A percentile compares a stretch with the other conserved stretches of the same genome.
phyloP scores from a whole-genome alignment of 805 yeast genomes.

The Schizosaccharomyces cryophilus region DNA sequence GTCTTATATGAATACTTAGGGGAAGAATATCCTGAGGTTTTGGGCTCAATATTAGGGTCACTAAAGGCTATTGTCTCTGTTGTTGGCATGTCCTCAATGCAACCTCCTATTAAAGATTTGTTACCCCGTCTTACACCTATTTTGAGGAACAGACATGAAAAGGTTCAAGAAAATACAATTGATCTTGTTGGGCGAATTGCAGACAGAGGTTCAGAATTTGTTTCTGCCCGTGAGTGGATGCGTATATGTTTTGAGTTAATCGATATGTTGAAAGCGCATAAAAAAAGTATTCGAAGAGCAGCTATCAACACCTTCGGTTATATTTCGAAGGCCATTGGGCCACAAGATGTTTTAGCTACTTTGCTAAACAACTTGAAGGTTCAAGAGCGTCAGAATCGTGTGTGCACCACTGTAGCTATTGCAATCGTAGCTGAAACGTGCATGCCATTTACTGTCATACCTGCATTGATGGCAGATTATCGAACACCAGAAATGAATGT shows the following conservation, averaged over 20 bases:
- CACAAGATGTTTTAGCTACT: constrained; percentile 75
- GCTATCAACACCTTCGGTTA: constrained; percentile 82
- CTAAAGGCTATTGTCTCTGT: constrained; percentile 35
- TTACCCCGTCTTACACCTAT: constrained; percentile 81
- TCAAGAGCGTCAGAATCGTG: constrained; percentile 88
- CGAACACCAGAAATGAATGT: constrained; percentile 77
- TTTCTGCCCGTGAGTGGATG: constrained; percentile 93
- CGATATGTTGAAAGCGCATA: constrained; percentile 66
- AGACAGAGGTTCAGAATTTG: constrained; percentile 48
- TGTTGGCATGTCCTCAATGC: constrained; percentile 33
- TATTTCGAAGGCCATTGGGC: constrained; percentile 82
- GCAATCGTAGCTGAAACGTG: constrained; percentile 90
- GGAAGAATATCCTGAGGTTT: constrained; percentile 79
- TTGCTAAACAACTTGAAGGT: constrained; percentile 62
- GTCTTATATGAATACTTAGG: constrained; percentile 78
- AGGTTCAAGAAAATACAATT: constrained; percentile 68
- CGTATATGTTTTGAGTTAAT: constrained; percentile 73
- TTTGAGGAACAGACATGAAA: constrained; percentile 65
- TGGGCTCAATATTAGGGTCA: constrained; percentile 64
- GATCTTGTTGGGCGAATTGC: constrained; percentile 66
- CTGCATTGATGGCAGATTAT: constrained; percentile 89
- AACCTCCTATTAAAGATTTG: constrained; percentile 64
- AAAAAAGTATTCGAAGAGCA: constrained; percentile 49
- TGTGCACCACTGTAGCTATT: constrained; percentile 92
- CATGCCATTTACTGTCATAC: constrained; percentile 76